phyloP scores from a whole-genome alignment of 805 yeast genomes.

The Starmerella vaccinii region DNA sequence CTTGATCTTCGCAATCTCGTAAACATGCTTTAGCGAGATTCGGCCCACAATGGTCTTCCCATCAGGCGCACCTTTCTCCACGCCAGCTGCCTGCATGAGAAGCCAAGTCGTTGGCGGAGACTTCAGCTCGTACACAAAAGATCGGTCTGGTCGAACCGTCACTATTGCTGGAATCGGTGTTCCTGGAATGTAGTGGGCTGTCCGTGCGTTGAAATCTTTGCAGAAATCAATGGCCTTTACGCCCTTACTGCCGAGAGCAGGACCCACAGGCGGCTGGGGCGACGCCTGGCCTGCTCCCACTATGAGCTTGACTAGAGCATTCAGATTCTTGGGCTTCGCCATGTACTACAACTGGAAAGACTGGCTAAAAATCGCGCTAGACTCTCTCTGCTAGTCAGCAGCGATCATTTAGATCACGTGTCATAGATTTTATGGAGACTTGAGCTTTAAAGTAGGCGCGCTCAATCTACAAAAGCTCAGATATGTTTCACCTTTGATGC shows the following conservation, averaged over 20 bases:
- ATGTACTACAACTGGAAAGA: conserved; percentile 12
- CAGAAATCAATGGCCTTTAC: conserved; percentile 97
- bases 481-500: no score
- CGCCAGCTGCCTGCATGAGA: conserved; percentile 67
- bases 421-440: not conserved
- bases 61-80: conserved; percentile 68
- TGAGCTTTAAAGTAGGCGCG: not conserved
- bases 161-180: conserved; percentile 80
- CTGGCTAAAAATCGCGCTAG: not conserved
- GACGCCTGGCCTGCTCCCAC: conserved; percentile 98
- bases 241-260: conserved; percentile 97
- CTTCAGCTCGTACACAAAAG: conserved; percentile 75
- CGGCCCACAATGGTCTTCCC: conserved; percentile 44
- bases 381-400: not conserved
- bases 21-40: conserved; percentile 73
- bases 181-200: conserved; percentile 77
- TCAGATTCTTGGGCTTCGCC: conserved; percentile 43
- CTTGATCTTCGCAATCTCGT: conserved; percentile 90
- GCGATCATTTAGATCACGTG: not conserved
- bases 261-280: conserved; percentile 98
- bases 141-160: conserved; percentile 83
- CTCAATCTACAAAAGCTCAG: no score
- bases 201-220: conserved; percentile 95
- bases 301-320: conserved; percentile 61
- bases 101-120: conserved; percentile 89